phyloP scores from a whole-genome alignment of 176 grass and related monocot genomes.

The Poa pratensis region DNA sequence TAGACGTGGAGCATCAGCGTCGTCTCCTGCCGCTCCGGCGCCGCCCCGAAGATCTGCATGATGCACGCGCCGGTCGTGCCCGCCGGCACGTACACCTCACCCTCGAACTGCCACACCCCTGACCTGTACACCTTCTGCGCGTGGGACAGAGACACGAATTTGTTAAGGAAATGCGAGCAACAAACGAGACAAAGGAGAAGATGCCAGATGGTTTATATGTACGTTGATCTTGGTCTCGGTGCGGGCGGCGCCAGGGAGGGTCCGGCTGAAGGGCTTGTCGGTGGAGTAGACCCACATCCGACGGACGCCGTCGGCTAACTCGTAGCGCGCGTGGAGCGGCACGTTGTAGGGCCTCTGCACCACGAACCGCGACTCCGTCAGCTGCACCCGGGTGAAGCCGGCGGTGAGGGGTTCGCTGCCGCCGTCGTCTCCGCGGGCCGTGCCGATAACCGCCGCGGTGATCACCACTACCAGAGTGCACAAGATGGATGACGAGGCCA shows the following conservation, averaged over 20 bases:
- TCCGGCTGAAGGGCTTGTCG: conserved; percentile 7
- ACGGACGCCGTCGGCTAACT: conserved; percentile 30
- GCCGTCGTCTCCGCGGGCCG: background rate
- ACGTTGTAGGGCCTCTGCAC: conserved; percentile 50
- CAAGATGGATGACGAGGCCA: background rate
- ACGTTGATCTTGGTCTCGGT: conserved; percentile 45
- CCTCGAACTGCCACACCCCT: conserved; percentile 63
- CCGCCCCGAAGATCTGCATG: conserved; percentile 51
- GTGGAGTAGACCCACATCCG: conserved; percentile 53
- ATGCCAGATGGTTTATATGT: background rate
- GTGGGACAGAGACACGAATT: background rate
- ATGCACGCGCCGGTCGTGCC: conserved; percentile 45
- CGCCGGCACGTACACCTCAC: conserved; percentile 40
- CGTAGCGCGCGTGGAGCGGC: conserved; percentile 6
- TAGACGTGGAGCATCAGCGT: conserved; percentile 62
- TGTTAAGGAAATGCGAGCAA: background rate
- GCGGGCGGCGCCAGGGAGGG: conserved; percentile 32
- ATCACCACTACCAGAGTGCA: background rate
- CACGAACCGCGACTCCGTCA: conserved; percentile 38
- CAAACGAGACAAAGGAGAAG: background rate
- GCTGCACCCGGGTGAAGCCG: conserved; percentile 41
- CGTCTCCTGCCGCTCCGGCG: conserved; percentile 25
- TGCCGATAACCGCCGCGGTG: background rate
- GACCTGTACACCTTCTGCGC: conserved; percentile 24
- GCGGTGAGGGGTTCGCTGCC: conserved; percentile 5